Evolutionary conservation across 345 rosid species (phyloP).

Genomic region (Jatropha curcas): DNA sequence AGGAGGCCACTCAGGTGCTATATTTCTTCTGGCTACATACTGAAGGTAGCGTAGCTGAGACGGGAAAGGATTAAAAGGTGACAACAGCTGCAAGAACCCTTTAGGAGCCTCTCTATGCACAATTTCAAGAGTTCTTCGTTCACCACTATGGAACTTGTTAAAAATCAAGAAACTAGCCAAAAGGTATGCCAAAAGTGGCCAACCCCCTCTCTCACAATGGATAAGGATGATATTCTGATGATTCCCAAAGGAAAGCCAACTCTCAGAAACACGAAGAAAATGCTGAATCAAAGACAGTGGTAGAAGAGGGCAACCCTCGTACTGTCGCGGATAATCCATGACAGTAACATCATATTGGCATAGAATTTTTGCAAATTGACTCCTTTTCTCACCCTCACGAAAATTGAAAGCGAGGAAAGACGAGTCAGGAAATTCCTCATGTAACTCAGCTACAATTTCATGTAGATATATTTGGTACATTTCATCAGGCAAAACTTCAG

Average conservation of each 20-base stretch:
- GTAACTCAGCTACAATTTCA: conserved; percentile 70
- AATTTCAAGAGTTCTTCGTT: conserved; percentile 80
- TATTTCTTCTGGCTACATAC: conserved; percentile 83
- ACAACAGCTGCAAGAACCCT: conserved; percentile 83
- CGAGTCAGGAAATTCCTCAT: conserved; percentile 82
- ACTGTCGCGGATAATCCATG: conserved; percentile 89
- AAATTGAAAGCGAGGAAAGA: conserved; percentile 84
- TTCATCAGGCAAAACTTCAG: conserved; percentile 74
- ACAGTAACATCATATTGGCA: conserved; percentile 83
- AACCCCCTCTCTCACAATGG: conserved; percentile 96
- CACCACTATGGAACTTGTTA: conserved; percentile 73
- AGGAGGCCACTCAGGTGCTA: conserved; percentile 96
- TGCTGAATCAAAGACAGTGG: conserved; percentile 86
- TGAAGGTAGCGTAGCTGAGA: conserved; percentile 98
- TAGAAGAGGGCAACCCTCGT: conserved; percentile 91
- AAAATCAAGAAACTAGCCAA: conserved; percentile 82
- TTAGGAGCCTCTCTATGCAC: conserved; percentile 97
- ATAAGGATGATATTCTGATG: conserved; percentile 79
- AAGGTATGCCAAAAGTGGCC: conserved; percentile 92
- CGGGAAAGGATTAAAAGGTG: conserved; percentile 91
- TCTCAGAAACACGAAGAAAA: conserved; percentile 83
- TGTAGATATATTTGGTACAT: conserved; percentile 69
- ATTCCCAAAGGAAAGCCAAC: conserved; percentile 76
- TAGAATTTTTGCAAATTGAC: conserved; percentile 67
- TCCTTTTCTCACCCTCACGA: conserved; percentile 78